Conservation (phyloP, 805 yeast genomes). For the Kluyveromyces lactis region DNA sequence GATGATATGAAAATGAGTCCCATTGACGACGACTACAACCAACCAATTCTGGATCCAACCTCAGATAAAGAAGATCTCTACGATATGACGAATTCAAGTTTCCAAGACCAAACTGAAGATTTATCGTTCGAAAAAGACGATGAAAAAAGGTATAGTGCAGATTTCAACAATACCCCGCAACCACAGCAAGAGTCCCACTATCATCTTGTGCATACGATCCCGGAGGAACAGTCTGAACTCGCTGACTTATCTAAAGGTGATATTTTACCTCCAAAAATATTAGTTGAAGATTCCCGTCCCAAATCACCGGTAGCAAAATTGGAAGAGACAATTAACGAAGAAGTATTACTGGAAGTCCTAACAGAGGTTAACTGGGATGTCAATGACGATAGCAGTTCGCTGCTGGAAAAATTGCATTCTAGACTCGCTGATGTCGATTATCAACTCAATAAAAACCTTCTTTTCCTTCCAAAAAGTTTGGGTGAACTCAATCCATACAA, state of each 20-base stretch:
- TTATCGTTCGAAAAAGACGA: conserved; percentile 31
- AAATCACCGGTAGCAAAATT: conserved; percentile 9
- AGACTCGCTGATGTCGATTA: conserved; percentile 58
- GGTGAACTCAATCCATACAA: conserved; percentile 36
- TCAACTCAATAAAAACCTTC: conserved; percentile 47
- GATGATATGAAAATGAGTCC: background rate
- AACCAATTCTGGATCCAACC: conserved; percentile 3
- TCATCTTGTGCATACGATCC: conserved; percentile 27
- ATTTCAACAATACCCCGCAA: conserved; percentile 5
- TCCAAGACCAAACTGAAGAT: conserved; percentile 15
- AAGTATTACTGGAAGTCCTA: conserved; percentile 43
- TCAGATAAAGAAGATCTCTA: conserved; percentile 1
- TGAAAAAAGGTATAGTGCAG: conserved; percentile 22
- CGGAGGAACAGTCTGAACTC: conserved; percentile 19
- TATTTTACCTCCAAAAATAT: background rate
- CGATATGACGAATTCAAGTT: background rate
- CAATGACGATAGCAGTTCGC: conserved; percentile 49
- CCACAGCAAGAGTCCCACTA: conserved; percentile 11
- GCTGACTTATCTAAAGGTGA: conserved; percentile 1
- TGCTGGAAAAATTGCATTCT: conserved; percentile 48
- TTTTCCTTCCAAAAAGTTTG: conserved; percentile 40
- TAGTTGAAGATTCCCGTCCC: background rate
- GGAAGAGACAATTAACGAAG: conserved; percentile 33
- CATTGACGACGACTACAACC: conserved; percentile 2
- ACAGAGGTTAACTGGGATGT: conserved; percentile 75